phyloP scores from a whole-genome alignment of 176 grass and related monocot genomes.

The Calamus simplicifolius region DNA sequence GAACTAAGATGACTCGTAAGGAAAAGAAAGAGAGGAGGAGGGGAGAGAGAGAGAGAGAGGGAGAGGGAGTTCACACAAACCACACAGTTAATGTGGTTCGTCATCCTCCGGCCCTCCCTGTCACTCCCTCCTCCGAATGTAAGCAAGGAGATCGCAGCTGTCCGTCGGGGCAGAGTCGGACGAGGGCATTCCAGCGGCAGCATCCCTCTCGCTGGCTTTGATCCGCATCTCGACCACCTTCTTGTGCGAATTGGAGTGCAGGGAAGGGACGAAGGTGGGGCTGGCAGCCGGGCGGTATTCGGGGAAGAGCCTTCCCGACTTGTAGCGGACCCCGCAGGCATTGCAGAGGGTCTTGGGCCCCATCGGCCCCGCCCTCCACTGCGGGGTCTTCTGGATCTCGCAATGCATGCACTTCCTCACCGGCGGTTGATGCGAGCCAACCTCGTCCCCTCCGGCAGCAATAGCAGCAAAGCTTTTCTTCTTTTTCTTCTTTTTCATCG shows the following conservation, averaged over 20 bases:
- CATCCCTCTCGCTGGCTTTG: constrained; percentile 14
- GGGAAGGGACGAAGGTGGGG: constrained; percentile 75
- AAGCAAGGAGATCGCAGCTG: constrained; percentile 57
- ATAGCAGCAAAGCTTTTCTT: constrained; percentile 18
- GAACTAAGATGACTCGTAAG: too few relatives aligned
- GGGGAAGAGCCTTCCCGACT: constrained; percentile 92
- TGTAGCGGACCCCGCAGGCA: constrained; percentile 93
- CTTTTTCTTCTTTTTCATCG: constrained; percentile 46
- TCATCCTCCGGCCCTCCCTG: too few relatives aligned
- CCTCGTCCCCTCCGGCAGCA: constrained; percentile 21
- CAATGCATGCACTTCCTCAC: constrained; percentile 92
- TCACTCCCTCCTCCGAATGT: constrained; percentile 50
- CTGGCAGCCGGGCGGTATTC: constrained; percentile 94
- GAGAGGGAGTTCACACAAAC: too few relatives aligned
- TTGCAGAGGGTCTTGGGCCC: constrained; percentile 98
- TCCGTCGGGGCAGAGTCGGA: constrained; percentile 5
- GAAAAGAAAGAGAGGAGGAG: too few relatives aligned
- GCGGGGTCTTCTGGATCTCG: constrained; percentile 96
- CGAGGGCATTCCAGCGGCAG: not conserved
- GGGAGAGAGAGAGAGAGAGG: too few relatives aligned
- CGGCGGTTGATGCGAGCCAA: not conserved
- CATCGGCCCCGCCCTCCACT: constrained; percentile 89
- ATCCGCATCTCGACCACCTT: constrained; percentile 97
- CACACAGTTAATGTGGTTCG: too few relatives aligned
- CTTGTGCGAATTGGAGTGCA: constrained; percentile 99